Base-by-base conservation (phyloP, 371 early-diverging fungal genomes). In the Syncephalastrum racemosum region DNA sequence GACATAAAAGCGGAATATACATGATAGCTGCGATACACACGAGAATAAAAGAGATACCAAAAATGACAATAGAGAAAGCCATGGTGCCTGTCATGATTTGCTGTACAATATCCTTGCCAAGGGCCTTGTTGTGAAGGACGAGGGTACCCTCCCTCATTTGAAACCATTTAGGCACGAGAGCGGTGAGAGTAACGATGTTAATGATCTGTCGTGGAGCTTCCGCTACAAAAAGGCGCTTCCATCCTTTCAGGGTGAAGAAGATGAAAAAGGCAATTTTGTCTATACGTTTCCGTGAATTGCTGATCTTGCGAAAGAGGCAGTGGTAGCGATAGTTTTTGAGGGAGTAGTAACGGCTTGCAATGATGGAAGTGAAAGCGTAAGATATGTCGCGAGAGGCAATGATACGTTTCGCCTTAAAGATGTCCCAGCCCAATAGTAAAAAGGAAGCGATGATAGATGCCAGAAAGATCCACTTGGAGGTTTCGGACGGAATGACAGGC, bases 131-230 rank as follows among this genome's bases (percentile, higher is more conserved):
- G 22, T 71, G 50, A 5, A 73, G 47, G 13, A 23, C 53, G 13
- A 67, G 10, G 6, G 40, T 20, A 2, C 60, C 62, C 40, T 70
- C 48, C 41, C 43, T 46, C 13, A 67, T 53, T 12, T 69, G 52
- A 4, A 71, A 54, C 75, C 72, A 75, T 41, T 58, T 44, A 15
- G 67, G 67, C 1, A 67, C 47, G 14, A 75, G 31, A 2, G 63
- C 70, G 14, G 60, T 49, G 24, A 77, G 40, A 1, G 77, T 77
- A 4, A 73, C 68, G n/a, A 67, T 47, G 53, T 70, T 73, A 22
- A 94, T 83, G 40, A 87, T 83, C 62, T 90, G 90, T 46, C 95
- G 89, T 19, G 94, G 94, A 1, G 91, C 83, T 59, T 93, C 93
- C 24, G 95, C 92, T 31, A 95, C 73, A 27, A 95, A 54, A 3